A percentile compares a stretch with the other conserved stretches of the same genome.
phyloP scores from a whole-genome alignment of 1,139 yeast species.

The Saccharomyces hybrid region DNA sequence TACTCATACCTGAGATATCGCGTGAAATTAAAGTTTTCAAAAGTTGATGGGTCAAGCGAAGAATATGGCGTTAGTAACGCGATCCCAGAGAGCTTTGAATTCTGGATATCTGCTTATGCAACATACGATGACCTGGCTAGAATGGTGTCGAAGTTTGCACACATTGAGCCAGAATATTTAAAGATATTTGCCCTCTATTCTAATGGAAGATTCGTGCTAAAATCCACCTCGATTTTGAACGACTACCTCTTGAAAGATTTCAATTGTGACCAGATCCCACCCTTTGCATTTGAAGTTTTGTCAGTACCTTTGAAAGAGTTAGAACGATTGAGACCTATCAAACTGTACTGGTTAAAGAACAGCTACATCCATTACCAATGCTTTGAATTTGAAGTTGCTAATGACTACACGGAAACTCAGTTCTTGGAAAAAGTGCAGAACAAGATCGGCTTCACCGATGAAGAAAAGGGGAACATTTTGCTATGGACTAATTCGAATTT shows the following conservation, averaged over 20 bases:
- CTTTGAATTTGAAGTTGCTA: constrained; percentile 63
- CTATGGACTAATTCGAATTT: constrained; percentile 34
- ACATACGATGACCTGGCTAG: constrained; percentile 53
- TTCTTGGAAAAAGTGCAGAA: constrained; percentile 49
- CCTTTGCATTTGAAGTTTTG: constrained; percentile 67
- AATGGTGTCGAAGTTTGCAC: constrained; percentile 47
- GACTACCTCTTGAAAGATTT: constrained; percentile 43
- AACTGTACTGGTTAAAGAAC: constrained; percentile 55
- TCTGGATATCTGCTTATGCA: constrained; percentile 64
- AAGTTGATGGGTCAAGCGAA: constrained; percentile 42
- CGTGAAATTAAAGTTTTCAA: constrained; percentile 47
- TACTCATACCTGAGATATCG: constrained; percentile 63
- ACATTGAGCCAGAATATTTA: constrained; percentile 54
- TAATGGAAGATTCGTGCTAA: constrained; percentile 42
- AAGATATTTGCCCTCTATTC: constrained; percentile 57
- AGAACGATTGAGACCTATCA: constrained; percentile 64
- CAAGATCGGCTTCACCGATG: constrained; percentile 47
- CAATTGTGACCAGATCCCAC: constrained; percentile 40
- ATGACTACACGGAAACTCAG: constrained; percentile 49
- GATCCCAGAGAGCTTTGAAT: constrained; percentile 37
- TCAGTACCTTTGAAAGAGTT: constrained; percentile 67
- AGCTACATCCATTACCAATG: constrained; percentile 59
- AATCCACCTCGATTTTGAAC: constrained; percentile 31
- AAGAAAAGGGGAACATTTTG: constrained; percentile 45
- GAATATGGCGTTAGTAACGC: constrained; percentile 37